Evolutionary conservation across 1,139 yeast species (phyloP).

Genomic region (Lodderomyces beijingensis): DNA sequence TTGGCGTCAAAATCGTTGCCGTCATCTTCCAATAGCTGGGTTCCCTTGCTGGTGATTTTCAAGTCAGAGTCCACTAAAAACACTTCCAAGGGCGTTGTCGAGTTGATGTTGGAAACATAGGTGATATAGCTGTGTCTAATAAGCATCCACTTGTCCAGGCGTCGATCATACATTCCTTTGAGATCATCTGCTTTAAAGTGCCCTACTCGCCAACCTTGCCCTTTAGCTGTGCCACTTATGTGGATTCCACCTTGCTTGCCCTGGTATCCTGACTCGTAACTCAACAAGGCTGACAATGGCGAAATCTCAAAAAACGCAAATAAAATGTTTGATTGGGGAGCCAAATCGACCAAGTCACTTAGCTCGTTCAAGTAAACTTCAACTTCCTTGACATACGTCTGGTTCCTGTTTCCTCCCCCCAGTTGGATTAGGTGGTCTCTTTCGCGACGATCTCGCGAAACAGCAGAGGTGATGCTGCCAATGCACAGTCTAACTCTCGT

Average conservation of each 20-base stretch:
- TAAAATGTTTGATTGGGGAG: slow-evolving; percentile 76
- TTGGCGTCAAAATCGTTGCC: slow-evolving; percentile 2
- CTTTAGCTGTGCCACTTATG: slow-evolving; percentile 74
- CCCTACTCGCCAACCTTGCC: slow-evolving; percentile 95
- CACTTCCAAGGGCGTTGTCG: slow-evolving; percentile 87
- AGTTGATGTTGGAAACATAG: slow-evolving; percentile 79
- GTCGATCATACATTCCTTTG: slow-evolving; percentile 81
- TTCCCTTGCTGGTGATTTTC: slow-evolving; percentile 50
- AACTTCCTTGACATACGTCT: slow-evolving; percentile 39
- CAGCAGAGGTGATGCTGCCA: slow-evolving; percentile 24
- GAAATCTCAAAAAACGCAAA: slow-evolving; percentile 88
- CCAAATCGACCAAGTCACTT: slow-evolving; percentile 55
- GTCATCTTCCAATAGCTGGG: slow-evolving; percentile 16
- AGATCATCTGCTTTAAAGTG: slow-evolving; percentile 79
- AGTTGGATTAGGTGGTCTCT: background rate
- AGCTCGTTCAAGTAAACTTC: slow-evolving; percentile 64
- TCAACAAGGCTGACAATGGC: slow-evolving; percentile 77
- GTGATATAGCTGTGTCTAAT: slow-evolving; percentile 80
- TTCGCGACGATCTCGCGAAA: slow-evolving; percentile 19
- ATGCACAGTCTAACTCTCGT: slow-evolving; percentile 30
- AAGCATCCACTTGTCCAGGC: slow-evolving; percentile 88
- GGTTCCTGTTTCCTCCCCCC: slow-evolving; percentile 30
- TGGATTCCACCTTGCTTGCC: slow-evolving; percentile 89
- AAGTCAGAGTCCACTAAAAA: slow-evolving; percentile 76
- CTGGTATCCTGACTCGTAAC: slow-evolving; percentile 74